phyloP scores from a whole-genome alignment of 139 green algal species.

The Zygnema circumcarinatum region DNA sequence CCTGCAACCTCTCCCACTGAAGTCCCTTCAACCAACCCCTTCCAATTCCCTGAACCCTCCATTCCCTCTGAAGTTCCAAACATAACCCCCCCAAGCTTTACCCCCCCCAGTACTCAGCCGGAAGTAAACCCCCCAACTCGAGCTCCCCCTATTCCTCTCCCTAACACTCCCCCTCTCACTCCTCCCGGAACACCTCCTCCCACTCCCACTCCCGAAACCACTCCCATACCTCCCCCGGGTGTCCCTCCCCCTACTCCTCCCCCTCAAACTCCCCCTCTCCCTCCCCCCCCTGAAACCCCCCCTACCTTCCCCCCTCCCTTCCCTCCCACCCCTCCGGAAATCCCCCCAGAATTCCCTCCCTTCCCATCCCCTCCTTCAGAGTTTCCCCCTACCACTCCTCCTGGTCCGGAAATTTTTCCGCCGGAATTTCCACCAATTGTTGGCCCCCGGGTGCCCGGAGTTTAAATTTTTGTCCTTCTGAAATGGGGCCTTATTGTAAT shows the following conservation, averaged over 20 bases:
- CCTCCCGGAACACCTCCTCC: neutral
- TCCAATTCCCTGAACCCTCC: neutral
- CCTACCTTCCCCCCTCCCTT: neutral
- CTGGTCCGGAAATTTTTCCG: neutral
- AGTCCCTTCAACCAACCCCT: neutral
- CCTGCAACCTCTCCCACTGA: neutral
- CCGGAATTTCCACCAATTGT: neutral
- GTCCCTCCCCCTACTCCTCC: constrained; percentile 1
- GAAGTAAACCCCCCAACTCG: neutral
- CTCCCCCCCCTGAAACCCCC: neutral
- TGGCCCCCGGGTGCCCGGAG: neutral
- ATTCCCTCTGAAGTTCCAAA: neutral
- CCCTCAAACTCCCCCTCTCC: constrained; percentile 1
- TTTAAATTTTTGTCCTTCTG: no score
- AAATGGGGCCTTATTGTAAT: no score
- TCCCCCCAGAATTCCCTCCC: neutral
- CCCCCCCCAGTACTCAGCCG: neutral
- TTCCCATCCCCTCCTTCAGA: constrained; percentile 15
- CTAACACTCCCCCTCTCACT: neutral
- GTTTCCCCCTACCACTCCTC: neutral
- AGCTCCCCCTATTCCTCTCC: neutral
- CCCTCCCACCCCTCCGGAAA: neutral
- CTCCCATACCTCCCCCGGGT: neutral
- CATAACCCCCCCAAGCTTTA: neutral
- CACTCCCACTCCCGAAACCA: neutral